These are phyloP conservation scores for Alternaria longipes DNA, from an alignment of 2,329 filamentous ascomycete species.

Conservation along the genomic window DNA sequence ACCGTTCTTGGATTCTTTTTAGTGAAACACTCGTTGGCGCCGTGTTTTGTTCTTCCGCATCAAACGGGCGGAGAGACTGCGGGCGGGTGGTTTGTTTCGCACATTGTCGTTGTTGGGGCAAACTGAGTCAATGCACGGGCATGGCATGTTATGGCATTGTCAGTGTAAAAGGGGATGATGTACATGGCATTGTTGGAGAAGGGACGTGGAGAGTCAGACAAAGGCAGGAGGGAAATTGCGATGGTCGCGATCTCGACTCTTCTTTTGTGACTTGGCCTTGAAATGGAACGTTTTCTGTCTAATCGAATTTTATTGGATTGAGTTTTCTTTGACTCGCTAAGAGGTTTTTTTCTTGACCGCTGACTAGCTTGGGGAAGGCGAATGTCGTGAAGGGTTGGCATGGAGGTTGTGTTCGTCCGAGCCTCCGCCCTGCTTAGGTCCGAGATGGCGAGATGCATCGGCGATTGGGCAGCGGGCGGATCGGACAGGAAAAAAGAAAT, in stretches of 20 bases:
- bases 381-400: slow-evolving; percentile 6
- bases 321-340: slow-evolving; percentile 9
- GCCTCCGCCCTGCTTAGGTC: slow-evolving; percentile 5
- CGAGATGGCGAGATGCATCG: slow-evolving; percentile 14
- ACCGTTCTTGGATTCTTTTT: not conserved
- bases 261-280: not conserved
- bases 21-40: slow-evolving; percentile 13
- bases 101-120: slow-evolving; percentile 2
- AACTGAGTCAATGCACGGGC: not conserved
- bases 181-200: slow-evolving; percentile 11
- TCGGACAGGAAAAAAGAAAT: slow-evolving; percentile 28
- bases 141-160: not conserved
- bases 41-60: not conserved
- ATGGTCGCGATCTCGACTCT: slow-evolving; percentile 10
- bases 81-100: not conserved
- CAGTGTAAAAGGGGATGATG: slow-evolving; percentile 1
- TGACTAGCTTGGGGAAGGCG: not conserved
- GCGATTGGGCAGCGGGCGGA: not conserved
- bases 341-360: not conserved
- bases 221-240: slow-evolving; percentile 15
- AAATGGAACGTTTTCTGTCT: slow-evolving; percentile 6
- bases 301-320: not conserved
- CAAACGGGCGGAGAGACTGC: slow-evolving; percentile 2
- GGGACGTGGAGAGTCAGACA: slow-evolving; percentile 1
- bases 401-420: slow-evolving; percentile 21